Evolutionary conservation across 2,329 filamentous ascomycete species (phyloP).

Genomic region (Teratosphaeria epicoccoides): DNA sequence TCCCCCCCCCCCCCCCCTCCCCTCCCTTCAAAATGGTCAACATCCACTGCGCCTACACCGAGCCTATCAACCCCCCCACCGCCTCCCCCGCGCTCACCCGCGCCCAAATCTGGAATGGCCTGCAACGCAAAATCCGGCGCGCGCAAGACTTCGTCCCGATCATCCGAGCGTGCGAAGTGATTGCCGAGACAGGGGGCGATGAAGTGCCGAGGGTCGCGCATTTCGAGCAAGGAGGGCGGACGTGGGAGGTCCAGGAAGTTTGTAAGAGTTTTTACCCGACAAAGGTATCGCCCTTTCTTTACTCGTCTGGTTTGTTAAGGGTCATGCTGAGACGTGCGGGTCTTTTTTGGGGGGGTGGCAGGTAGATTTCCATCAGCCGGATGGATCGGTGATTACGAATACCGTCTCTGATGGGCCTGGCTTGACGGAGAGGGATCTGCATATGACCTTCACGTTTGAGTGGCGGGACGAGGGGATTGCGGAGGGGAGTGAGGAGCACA

Average conservation of each 20-base stretch:
- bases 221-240: conserved; percentile 27
- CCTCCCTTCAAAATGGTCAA: conserved; percentile 26
- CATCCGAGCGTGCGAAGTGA: conserved; percentile 32
- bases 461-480: conserved; percentile 27
- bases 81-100: conserved; percentile 29
- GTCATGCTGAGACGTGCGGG: background rate
- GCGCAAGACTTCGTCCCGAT: conserved; percentile 37
- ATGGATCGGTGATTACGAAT: conserved; percentile 35
- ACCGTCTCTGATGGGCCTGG: conserved; percentile 32
- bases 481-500: conserved; percentile 26
- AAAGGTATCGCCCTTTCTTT: conserved; percentile 24
- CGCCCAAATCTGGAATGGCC: conserved; percentile 32
- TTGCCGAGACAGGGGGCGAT: conserved; percentile 27
- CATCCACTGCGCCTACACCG: conserved; percentile 34
- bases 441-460: conserved; percentile 40
- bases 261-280: conserved; percentile 29
- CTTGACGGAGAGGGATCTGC: conserved; percentile 25
- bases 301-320: background rate
- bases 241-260: conserved; percentile 27
- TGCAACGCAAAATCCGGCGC: conserved; percentile 37
- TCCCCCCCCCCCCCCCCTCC: too few relatives aligned
- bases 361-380: conserved; percentile 37
- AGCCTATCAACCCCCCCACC: conserved; percentile 33
- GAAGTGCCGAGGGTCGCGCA: conserved; percentile 27
- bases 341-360: conserved; percentile 15